phyloP scores from a whole-genome alignment of 495 filamentous ascomycete species.

The Trichoderma gamsii region DNA sequence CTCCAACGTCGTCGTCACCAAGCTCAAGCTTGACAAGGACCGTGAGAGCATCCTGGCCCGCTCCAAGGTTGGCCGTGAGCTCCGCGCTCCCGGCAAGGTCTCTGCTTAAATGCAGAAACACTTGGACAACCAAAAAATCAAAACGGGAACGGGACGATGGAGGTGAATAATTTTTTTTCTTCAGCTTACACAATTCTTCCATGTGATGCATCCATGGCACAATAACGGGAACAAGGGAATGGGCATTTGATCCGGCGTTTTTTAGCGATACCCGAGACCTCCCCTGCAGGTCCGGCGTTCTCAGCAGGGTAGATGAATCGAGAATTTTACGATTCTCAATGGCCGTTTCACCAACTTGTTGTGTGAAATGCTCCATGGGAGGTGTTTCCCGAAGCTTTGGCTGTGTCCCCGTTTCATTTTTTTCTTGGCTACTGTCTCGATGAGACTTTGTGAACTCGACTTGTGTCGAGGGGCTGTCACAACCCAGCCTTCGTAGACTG shows the following conservation, averaged over 20 bases:
- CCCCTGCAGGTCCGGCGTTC: conserved; percentile 8
- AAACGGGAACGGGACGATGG: neutral
- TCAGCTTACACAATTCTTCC: neutral
- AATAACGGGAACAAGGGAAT: conserved; percentile 11
- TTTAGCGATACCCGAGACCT: conserved; percentile 12
- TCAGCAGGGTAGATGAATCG: conserved; percentile 25
- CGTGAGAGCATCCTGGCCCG: conserved; percentile 89
- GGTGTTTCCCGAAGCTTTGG: conserved; percentile 51
- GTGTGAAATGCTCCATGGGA: conserved; percentile 61
- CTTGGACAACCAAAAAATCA: neutral
- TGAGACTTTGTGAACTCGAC: conserved; percentile 17
- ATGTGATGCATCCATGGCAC: conserved; percentile 14
- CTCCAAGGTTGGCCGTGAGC: conserved; percentile 69
- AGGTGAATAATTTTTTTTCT: conserved; percentile 6
- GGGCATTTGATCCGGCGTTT: conserved; percentile 16
- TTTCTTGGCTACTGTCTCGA: conserved; percentile 16
- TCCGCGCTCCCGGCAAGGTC: conserved; percentile 50
- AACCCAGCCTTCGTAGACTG: conserved; percentile 2
- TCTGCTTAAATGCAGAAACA: conserved; percentile 6
- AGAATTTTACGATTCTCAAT: conserved; percentile 48
- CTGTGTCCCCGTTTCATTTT: neutral
- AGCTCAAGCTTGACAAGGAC: conserved; percentile 98
- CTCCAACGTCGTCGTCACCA: conserved; percentile 91
- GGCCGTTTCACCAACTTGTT: conserved; percentile 53
- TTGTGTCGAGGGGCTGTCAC: conserved; percentile 5